A percentile compares a stretch with the other conserved stretches of the same genome.
These are phyloP conservation scores for Paraleonurus japonicus DNA, from an alignment of 257 asterid genomes.

Conservation along the genomic window DNA sequence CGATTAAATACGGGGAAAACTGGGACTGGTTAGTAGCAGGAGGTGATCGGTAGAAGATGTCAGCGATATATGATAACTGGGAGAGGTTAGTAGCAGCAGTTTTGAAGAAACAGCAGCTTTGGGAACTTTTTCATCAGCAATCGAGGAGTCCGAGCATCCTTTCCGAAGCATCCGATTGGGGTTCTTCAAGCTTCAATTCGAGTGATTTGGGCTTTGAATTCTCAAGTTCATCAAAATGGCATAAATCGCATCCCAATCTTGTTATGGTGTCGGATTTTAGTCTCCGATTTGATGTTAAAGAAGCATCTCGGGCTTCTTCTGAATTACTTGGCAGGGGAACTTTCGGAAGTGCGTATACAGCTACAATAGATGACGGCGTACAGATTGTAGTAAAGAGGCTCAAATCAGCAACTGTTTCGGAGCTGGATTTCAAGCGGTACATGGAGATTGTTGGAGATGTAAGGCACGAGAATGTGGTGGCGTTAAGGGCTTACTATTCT, in stretches of 20 bases:
- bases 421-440: background rate
- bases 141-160: constrained; percentile 35
- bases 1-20: constrained; percentile 44
- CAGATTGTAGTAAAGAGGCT: background rate
- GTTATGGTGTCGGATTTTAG: constrained; percentile 15
- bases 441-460: background rate
- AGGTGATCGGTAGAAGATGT: constrained; percentile 13
- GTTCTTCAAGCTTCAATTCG: background rate
- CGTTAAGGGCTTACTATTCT: constrained; percentile 28
- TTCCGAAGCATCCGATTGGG: constrained; percentile 23
- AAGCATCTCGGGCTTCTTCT: background rate
- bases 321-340: constrained; percentile 25
- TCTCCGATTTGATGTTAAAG: constrained; percentile 1
- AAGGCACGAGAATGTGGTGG: constrained; percentile 22
- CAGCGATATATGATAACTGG: constrained; percentile 30
- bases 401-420: background rate
- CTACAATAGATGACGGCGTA: background rate
- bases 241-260: constrained; percentile 5
- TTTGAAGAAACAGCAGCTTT: constrained; percentile 26
- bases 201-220: background rate
- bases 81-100: constrained; percentile 33
- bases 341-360: background rate
- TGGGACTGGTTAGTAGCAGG: no score
- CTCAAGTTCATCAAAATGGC: background rate
- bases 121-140: constrained; percentile 26